Percentiles rank a stretch among this genome's conserved stretches.
Evolutionary conservation across 257 asterid species (phyloP).

Genomic region (Anisodus acutangulus): DNA sequence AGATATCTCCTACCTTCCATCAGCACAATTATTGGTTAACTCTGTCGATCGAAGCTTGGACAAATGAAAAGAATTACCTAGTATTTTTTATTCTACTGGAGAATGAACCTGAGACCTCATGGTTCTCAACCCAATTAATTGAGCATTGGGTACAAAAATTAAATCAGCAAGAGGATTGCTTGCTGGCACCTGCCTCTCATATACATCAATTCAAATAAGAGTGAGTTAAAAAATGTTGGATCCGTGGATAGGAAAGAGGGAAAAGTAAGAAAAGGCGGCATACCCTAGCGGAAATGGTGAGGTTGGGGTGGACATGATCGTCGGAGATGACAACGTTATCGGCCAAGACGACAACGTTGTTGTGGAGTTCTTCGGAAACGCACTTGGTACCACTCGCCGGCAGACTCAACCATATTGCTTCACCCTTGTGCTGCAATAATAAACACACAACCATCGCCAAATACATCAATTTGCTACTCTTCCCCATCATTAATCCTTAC

Average conservation of each 20-base stretch:
- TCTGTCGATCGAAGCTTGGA: no score
- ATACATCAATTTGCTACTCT: slow-evolving; percentile 34
- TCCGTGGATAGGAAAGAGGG: background rate
- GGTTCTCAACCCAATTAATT: no score
- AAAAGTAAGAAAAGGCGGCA: slow-evolving; percentile 35
- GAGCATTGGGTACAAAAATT: background rate
- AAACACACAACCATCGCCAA: slow-evolving; percentile 42
- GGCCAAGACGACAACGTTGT: slow-evolving; percentile 78
- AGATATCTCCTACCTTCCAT: no score
- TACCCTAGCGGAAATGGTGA: slow-evolving; percentile 76
- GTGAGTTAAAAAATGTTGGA: background rate
- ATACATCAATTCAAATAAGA: background rate
- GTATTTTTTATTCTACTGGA: no score
- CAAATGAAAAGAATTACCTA: no score
- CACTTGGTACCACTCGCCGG: slow-evolving; percentile 82
- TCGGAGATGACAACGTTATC: slow-evolving; percentile 73
- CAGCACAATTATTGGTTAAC: no score
- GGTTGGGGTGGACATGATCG: slow-evolving; percentile 48
- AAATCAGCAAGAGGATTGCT: background rate
- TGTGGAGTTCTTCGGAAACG: slow-evolving; percentile 86
- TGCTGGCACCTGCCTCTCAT: slow-evolving; percentile 1
- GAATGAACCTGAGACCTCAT: no score
- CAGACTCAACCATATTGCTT: slow-evolving; percentile 77
- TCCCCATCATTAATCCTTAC: slow-evolving; percentile 40
- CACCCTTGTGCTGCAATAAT: slow-evolving; percentile 40